Evolutionary conservation across 2,329 filamentous ascomycete genomes (phyloP), one percentile per base, ranked within the genome.

Genomic region (Cordyceps cicadae): DNA sequence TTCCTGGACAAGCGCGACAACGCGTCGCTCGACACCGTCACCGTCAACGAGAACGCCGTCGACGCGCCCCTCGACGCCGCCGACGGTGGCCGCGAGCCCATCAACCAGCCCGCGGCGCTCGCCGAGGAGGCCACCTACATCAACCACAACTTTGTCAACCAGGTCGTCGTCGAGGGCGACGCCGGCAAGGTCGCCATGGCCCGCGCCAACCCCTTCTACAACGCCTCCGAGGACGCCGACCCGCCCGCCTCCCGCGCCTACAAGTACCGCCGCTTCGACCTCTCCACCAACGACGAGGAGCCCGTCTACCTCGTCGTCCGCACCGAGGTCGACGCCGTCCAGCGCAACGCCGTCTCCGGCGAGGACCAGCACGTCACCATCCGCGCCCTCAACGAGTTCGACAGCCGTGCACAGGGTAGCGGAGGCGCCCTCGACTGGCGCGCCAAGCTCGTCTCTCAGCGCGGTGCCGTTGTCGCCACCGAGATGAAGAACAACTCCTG

Each of bases 401-500:
- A 99, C 80, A 92, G 86, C 85, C 97, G 96, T 81, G 94, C 94
- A 26, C 92, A 95, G 74, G 94, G 94, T 68, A 90, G 90, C 67
- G 94, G 94, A 67, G 92, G 93, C 66, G 94, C 94, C 60, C 83
- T 99, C 57, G 94, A 99, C 83, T 99, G 94, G 94, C 85, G 94
- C 74, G 88, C 87, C 67, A 99, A 99, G 84, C 85, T 99, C 63
- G 89, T 90, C 65, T 91, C 87, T 69, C 92, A 97, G 80, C 89
- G 94, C 70, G 94, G 94, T 86, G 94, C 94, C 61, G 93, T 99
- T 49, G 89, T 99, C 29, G 94, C 94, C 21, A 99, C 94, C 14
- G 94, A 99, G 81, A 99, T 99, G 94, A 99, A 99, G 90, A 99
- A 99, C 86, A 99, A 99, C 85, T 92, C 87, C 72, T 96, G 91